Conservation (phyloP, 768 basidiomycete species). For the Xanthoconium purpureum region DNA sequence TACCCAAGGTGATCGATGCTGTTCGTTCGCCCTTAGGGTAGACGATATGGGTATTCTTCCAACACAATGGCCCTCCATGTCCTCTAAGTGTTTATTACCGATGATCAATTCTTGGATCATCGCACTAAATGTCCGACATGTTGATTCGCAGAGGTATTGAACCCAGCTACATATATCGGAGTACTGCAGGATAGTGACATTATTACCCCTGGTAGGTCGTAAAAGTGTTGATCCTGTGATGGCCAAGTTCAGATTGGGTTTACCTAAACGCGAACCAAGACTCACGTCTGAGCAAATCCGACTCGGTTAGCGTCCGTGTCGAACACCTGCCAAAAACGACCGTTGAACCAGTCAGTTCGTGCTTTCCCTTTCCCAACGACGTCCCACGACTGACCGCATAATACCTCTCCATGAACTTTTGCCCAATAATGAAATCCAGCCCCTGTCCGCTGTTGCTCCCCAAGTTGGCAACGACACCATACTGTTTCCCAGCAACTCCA, state of each 20-base stretch:
- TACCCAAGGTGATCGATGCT: too few species aligned
- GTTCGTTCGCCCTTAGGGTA: too few species aligned
- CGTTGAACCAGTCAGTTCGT: neutral
- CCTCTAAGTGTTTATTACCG: too few species aligned
- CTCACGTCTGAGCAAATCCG: constrained; percentile 26
- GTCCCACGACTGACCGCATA: constrained; percentile 2
- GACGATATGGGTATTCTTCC: too few species aligned
- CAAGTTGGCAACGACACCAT: constrained; percentile 2
- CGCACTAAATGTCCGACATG: too few species aligned
- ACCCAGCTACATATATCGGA: neutral
- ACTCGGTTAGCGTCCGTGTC: constrained; percentile 17
- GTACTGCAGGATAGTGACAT: neutral
- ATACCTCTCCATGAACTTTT: constrained; percentile 4
- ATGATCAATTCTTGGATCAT: too few species aligned
- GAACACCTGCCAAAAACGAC: constrained; percentile 13
- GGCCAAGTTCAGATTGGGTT: neutral
- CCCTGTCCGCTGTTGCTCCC: neutral
- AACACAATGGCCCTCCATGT: too few species aligned
- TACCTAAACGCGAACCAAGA: neutral
- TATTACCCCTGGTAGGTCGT: neutral
- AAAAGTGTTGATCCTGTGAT: constrained; percentile 21
- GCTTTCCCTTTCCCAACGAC: neutral
- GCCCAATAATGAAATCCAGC: neutral
- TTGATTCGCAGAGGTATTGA: neutral
- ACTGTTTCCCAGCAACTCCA: constrained; percentile 8